phyloP scores from a whole-genome alignment of 2,329 filamentous ascomycete species.

The Alternaria sp. region DNA sequence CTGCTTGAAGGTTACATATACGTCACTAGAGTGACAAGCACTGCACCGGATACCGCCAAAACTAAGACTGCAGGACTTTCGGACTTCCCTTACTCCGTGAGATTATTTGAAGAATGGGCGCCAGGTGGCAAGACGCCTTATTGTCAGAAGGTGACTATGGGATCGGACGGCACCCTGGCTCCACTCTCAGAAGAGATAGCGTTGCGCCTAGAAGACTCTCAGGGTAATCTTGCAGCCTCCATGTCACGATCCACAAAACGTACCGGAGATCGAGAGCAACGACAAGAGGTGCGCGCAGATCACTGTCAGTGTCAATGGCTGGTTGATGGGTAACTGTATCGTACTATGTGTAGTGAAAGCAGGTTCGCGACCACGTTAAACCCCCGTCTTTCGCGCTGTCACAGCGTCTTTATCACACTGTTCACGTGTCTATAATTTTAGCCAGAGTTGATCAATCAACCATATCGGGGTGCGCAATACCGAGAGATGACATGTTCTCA shows the following conservation, averaged over 20 bases:
- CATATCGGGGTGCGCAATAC: background rate
- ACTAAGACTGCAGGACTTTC: background rate
- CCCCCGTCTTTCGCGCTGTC: background rate
- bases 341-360: background rate
- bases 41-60: background rate
- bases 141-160: conserved; percentile 28
- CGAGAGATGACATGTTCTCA: background rate
- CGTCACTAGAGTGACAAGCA: conserved; percentile 4
- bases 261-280: conserved; percentile 1
- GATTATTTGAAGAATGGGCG: conserved; percentile 33
- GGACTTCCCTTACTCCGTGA: conserved; percentile 33
- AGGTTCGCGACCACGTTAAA: background rate
- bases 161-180: conserved; percentile 3
- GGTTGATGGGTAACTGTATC: background rate
- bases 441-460: background rate
- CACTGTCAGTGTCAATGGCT: conserved; percentile 35
- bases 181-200: conserved; percentile 3
- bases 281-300: background rate
- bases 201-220: conserved; percentile 14
- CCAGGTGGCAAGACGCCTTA: conserved; percentile 27
- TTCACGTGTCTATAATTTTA: background rate
- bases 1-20: conserved; percentile 37
- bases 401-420: background rate
- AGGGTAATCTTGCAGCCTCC: background rate
- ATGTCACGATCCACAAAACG: conserved; percentile 4